Evolutionary conservation across 495 filamentous ascomycete species (phyloP), one percentile per base, ranked within the genome.

Genomic region (Pyrenula massariospora): DNA sequence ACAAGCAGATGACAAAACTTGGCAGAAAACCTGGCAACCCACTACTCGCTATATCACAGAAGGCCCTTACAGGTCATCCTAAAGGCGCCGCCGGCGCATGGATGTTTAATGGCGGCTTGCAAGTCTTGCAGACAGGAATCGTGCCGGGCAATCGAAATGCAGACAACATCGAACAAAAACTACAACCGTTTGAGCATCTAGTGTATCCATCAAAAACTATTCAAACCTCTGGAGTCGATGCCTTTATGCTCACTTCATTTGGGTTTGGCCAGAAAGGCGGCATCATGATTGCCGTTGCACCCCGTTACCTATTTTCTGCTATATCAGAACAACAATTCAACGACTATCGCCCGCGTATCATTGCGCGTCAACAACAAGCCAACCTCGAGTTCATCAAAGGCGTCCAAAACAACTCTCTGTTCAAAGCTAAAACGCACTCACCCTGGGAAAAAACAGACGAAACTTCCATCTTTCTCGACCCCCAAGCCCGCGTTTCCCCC

Each of bases 191-290:
- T 65, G 92, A 97, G 66, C 86, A 95, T 76, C 96, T 99, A 60
- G 87, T 96, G 56, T 99, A 96, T 71, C 93, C 93, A 48, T 94
- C 85, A 68, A 86, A 85, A 56, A 89, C 81, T 72, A 91, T 99
- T 64, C 94, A 99, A 74, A 99, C 93, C 24, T 94, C 97, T 65
- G 93, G 94, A 55, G 75, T 99, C 73, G 96, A 96, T 72, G 93
- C 93, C 5, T 97, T 99, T 81, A 94, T 89, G 0, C 86, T 99
- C 55, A 99, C 94, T 12, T 99, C 93, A 1, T 99, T 99, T 72
- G 93, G 93, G 71, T 99, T 99, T 76, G 93, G 93, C 58, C 93
- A 99, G 72, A 97, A 97, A 82, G 93, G 93, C 65, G 90, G 92
- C 53, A 93, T 97, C 73, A 91, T 86, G 50, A 91, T 99, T 67